Evolutionary conservation across 2,329 filamentous ascomycete species (phyloP).

Genomic region (Aspergillus sp.): DNA sequence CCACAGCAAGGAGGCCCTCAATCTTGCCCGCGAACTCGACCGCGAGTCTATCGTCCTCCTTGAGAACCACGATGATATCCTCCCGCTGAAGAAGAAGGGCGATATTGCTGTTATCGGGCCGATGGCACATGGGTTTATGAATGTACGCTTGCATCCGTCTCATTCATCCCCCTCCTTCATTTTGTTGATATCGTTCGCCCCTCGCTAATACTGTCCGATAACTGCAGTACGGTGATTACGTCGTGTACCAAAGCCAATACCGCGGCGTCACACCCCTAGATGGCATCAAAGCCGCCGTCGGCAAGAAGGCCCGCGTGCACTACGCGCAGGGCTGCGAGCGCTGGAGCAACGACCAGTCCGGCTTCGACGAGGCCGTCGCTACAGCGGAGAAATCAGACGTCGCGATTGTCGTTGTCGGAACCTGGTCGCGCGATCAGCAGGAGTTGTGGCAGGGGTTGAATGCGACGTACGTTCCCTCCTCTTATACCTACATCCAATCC

Average conservation of each 20-base stretch:
- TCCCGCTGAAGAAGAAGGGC: conserved; percentile 66
- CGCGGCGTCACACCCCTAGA: conserved; percentile 71
- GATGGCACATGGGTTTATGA: conserved; percentile 73
- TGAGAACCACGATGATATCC: conserved; percentile 59
- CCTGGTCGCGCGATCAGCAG: conserved; percentile 74
- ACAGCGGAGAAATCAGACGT: conserved; percentile 70
- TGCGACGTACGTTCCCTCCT: conserved; percentile 55
- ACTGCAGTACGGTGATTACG: conserved; percentile 71
- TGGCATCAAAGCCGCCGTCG: conserved; percentile 65
- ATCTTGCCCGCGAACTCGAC: conserved; percentile 66
- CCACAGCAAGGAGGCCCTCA: conserved; percentile 63
- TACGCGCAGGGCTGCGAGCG: conserved; percentile 73
- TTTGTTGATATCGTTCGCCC: neutral
- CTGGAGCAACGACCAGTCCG: conserved; percentile 72
- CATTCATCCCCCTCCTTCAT: too few species aligned
- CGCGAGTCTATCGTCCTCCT: conserved; percentile 66
- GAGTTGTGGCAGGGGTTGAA: conserved; percentile 74
- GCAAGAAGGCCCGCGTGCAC: conserved; percentile 61
- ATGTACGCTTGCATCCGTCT: conserved; percentile 51
- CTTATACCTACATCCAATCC: too few species aligned
- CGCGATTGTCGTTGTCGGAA: conserved; percentile 74
- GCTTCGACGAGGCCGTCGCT: conserved; percentile 68
- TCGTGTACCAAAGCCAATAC: conserved; percentile 67
- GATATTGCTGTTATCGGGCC: conserved; percentile 75
- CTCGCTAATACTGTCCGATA: neutral